Percentiles rank a stretch among this genome's conserved stretches.
These are phyloP conservation scores for Saccharomycopsis sp. DNA, from an alignment of 805 yeast species.

Conservation along the genomic window DNA sequence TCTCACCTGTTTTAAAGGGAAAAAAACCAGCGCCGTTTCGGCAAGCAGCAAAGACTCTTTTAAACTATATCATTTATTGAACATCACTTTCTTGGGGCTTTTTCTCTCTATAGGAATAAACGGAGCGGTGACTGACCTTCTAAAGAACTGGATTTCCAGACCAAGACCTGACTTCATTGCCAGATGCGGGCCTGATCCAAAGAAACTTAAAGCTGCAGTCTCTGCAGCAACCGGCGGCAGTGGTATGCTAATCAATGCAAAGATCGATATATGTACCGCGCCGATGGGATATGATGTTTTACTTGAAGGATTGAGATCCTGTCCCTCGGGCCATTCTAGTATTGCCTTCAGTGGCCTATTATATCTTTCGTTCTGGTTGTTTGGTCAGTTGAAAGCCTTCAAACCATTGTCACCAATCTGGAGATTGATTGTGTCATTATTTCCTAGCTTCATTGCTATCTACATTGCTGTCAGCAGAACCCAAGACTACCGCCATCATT, in stretches of 20 bases:
- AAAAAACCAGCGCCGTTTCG: constrained; percentile 16
- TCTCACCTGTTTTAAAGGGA: constrained; percentile 28
- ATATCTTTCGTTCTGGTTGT: constrained; percentile 55
- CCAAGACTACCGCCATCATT: constrained; percentile 91
- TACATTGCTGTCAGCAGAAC: constrained; percentile 79
- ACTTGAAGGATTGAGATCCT: constrained; percentile 71
- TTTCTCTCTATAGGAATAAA: constrained; percentile 52
- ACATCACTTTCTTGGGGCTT: constrained; percentile 62
- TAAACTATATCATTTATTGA: constrained; percentile 48
- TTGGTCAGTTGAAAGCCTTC: constrained; percentile 55
- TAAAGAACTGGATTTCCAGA: constrained; percentile 83
- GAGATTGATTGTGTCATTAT: constrained; percentile 46
- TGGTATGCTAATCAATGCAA: constrained; percentile 37
- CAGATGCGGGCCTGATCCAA: constrained; percentile 65
- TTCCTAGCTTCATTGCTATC: constrained; percentile 64
- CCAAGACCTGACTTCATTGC: constrained; percentile 89
- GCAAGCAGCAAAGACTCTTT: constrained; percentile 1
- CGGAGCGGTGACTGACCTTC: constrained; percentile 58
- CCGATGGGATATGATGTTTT: constrained; percentile 29
- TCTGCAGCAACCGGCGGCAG: constrained; percentile 61
- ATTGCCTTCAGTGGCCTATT: constrained; percentile 64
- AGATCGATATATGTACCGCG: constrained; percentile 28
- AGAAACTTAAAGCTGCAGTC: constrained; percentile 47
- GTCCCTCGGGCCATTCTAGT: constrained; percentile 79
- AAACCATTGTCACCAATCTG: constrained; percentile 50